Evolutionary conservation across 2,329 filamentous ascomycete genomes (phyloP), one percentile per base, ranked within the genome.

Genomic region (Diaporthe sp.): DNA sequence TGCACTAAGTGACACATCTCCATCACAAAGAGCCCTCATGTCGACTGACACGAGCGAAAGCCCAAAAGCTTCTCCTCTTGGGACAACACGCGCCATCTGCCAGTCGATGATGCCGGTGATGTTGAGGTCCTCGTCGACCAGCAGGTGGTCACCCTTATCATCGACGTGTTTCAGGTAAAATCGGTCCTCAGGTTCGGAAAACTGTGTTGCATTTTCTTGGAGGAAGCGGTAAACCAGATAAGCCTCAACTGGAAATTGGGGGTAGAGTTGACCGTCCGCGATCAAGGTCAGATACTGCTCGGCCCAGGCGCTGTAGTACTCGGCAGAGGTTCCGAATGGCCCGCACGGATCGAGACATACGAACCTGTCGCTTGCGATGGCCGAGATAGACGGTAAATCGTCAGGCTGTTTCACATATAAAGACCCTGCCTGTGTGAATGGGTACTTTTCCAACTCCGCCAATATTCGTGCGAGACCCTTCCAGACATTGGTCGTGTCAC

Each of bases 31-130:
- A 10, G 46, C 31, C 10, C 46, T 53, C 46, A 53, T 55, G 65
- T 55, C 65, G 8, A 31, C 46, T 10, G 65, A 53, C 2, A 37
- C 31, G n/a, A 70, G n/a, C 28, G 19, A 42, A 4, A 12, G 49
- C 22, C 22, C 31, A 31, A 53, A 53, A 8, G 34, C 49, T 6
- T 71, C 49, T 2, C 46, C 2, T 19, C 17, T 12, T 6, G 49
- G 49, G 5, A 71, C 67, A 17, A 42, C 31, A 5, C 49, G 34
- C 31, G 49, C 19, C 34, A 71, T 71, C 31, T 71, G 19, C 84
- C 83, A 89, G 76, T 89, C 87, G 71, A 89, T 86, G 44, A 89
- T 86, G 1, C 85, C 86, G 8, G 84, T 88, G 46, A 89, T 84
- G 74, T 87, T 86, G 75, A 82, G 86, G 10, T 87, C 65, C 5